Percentiles rank a stretch among this genome's conserved stretches.
These are phyloP conservation scores for Periconia macrospinosa DNA, from an alignment of 2,329 filamentous ascomycete species.

Conservation along the genomic window DNA sequence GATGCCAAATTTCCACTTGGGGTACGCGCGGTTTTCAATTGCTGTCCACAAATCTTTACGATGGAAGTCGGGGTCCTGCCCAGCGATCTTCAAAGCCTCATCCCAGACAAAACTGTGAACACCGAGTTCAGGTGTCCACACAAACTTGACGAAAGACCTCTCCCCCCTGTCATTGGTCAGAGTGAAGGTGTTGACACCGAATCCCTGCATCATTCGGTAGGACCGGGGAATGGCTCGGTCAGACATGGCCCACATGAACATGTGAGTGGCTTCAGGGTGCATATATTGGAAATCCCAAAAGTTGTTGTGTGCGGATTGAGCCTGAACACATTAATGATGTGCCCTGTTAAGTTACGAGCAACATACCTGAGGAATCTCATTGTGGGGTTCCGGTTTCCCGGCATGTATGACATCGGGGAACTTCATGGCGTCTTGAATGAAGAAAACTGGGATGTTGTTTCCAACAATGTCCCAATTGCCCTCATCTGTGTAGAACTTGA, in stretches of 20 bases:
- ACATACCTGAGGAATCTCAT: conserved; percentile 64
- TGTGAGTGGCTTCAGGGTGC: conserved; percentile 73
- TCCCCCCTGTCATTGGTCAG: conserved; percentile 69
- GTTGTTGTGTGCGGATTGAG: conserved; percentile 71
- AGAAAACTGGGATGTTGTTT: conserved; percentile 76
- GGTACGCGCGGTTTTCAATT: conserved; percentile 70
- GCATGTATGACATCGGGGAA: conserved; percentile 68
- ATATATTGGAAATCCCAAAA: conserved; percentile 73
- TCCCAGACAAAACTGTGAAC: conserved; percentile 80
- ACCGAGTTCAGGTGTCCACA: conserved; percentile 73
- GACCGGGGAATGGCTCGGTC: conserved; percentile 74
- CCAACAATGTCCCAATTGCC: conserved; percentile 77
- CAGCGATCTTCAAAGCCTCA: conserved; percentile 70
- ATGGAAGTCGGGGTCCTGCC: conserved; percentile 74
- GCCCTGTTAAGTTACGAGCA: neutral
- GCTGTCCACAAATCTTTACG: conserved; percentile 75
- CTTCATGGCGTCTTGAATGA: conserved; percentile 75
- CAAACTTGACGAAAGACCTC: conserved; percentile 76
- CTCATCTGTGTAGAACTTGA: conserved; percentile 77
- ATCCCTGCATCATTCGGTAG: conserved; percentile 84
- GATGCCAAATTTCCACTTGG: conserved; percentile 82
- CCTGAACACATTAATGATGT: conserved; percentile 31
- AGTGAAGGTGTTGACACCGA: conserved; percentile 79
- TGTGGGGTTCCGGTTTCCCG: conserved; percentile 71
- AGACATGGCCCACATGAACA: conserved; percentile 79